Conservation (phyloP, 345 rosid species). For the Draba incana region DNA sequence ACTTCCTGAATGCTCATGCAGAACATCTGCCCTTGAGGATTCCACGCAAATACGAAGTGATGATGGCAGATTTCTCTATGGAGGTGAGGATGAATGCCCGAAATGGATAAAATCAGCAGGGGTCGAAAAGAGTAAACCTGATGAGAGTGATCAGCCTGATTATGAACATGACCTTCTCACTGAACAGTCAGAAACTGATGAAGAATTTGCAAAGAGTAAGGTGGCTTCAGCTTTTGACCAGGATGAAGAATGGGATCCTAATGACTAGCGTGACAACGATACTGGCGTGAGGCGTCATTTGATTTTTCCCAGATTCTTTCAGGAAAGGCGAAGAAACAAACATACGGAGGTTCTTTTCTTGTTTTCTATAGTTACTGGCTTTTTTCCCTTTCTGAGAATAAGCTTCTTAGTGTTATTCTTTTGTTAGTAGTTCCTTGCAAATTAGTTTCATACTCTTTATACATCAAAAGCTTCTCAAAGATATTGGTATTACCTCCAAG, state of each 20-base stretch:
- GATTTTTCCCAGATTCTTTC: conserved; percentile 39
- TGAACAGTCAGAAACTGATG: conserved; percentile 63
- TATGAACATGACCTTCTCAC: conserved; percentile 52
- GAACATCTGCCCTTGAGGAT: conserved; percentile 54
- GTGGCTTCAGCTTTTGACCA: conserved; percentile 56
- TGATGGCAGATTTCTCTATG: conserved; percentile 57
- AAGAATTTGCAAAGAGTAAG: conserved; percentile 48
- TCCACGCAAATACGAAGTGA: conserved; percentile 42
- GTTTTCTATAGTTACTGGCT: conserved; percentile 34
- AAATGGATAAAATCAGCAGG: conserved; percentile 76
- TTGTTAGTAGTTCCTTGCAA: conserved; percentile 42
- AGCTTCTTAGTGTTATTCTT: conserved; percentile 52
- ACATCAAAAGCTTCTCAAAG: conserved; percentile 40
- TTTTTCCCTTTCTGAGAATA: conserved; percentile 43
- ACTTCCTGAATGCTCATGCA: conserved; percentile 95
- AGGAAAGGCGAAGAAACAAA: conserved; percentile 40
- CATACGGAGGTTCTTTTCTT: conserved; percentile 42
- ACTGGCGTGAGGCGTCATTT: conserved; percentile 3
- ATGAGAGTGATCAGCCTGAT: conserved; percentile 58
- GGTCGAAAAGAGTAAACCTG: conserved; percentile 44
- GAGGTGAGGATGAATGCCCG: conserved; percentile 91
- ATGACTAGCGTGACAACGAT: conserved; percentile 56
- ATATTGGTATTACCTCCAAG: conserved; percentile 35
- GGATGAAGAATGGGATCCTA: conserved; percentile 97
- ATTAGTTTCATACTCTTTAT: conserved; percentile 37